Base-by-base conservation (phyloP, 1,139 yeast genomes). In the Lodderomyces oxycetoniae region DNA sequence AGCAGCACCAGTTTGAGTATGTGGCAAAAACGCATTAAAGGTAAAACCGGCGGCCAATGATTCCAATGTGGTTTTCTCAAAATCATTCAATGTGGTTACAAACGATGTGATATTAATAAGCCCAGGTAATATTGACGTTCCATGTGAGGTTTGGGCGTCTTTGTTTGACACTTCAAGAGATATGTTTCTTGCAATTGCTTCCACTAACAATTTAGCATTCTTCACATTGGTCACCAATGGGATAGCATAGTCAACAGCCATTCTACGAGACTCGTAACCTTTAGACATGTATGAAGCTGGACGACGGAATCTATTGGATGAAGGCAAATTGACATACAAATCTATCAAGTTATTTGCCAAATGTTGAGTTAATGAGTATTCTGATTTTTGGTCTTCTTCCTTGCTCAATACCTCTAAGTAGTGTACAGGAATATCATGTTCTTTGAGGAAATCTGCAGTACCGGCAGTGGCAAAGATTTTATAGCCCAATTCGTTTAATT, bases 241-340 rank as follows among this genome's bases (percentile, higher is more conserved):
- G 57, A 93, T 86, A 35, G 96, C 89, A 59, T 86, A 93, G 63
- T 93, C 99, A 47, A 93, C 97, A 48, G 99, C 98, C 97, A 93
- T 85, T 73, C 99, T 93, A 74, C 99, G 94, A 36, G 97, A 86
- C 64, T 79, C 82, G 74, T 93, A 93, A 61, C 98, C 99, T 70
- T 86, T 88, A 24, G 96, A 86, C 76, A 91, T 88, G 66, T 91
- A 93, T 42, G 91, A 85, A 37, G 98, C 96, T 42, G 99, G 98
- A 67, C 99, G 88, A 62, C 98, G 85, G 79, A 87, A 91, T 59
- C 96, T 77, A 73, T 93, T 93, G 38, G 95, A 73, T 45, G 97
- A 89, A 46, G 98, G 98, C 67, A 93, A 72, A 67, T 93, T 93
- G 66, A 93, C 81, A 74, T 93, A 93, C 58, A 93, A 69, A 57